phyloP scores from a whole-genome alignment of 2,329 filamentous ascomycete genomes.

The Periconia digitata region DNA sequence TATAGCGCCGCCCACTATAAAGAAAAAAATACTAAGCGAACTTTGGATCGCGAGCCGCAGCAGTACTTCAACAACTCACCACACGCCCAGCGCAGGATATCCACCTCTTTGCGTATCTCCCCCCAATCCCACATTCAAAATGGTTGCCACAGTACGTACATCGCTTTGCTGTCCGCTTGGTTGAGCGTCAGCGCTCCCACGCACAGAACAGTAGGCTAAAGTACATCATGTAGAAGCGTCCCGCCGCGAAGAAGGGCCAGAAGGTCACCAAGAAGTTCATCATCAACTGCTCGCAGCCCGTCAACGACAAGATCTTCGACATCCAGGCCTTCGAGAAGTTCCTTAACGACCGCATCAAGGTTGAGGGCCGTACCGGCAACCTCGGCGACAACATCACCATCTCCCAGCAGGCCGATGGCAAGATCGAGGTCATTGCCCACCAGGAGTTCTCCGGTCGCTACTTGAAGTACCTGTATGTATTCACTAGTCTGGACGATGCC shows the following conservation, averaged over 20 bases:
- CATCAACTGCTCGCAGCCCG: slow-evolving; percentile 99
- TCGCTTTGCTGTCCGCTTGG: slow-evolving; percentile 88
- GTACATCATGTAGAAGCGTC: slow-evolving; percentile 63
- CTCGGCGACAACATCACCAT: slow-evolving; percentile 91
- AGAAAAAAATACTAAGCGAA: slow-evolving; percentile 19
- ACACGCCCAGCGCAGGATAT: slow-evolving; percentile 74
- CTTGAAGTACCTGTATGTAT: slow-evolving; percentile 97
- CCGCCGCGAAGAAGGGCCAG: slow-evolving; percentile 55
- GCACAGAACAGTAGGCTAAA: slow-evolving; percentile 93
- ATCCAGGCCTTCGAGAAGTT: slow-evolving; percentile 99
- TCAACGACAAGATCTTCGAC: slow-evolving; percentile 99
- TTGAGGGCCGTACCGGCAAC: slow-evolving; percentile 97
- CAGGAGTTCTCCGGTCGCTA: slow-evolving; percentile 98
- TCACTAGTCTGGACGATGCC: background rate
- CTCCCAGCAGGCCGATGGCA: slow-evolving; percentile 89
- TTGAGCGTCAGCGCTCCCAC: slow-evolving; percentile 23
- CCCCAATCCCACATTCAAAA: slow-evolving; percentile 57
- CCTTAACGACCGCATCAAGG: slow-evolving; percentile 99
- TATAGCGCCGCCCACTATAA: slow-evolving; percentile 14
- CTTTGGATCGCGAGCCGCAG: background rate
- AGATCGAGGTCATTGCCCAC: slow-evolving; percentile 97
- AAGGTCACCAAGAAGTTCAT: slow-evolving; percentile 96
- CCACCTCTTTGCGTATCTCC: slow-evolving; percentile 76
- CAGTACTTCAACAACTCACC: slow-evolving; percentile 13
- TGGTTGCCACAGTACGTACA: slow-evolving; percentile 93